Conservation (phyloP, 495 filamentous ascomycete species). For the Hypoxylon fuscum region DNA sequence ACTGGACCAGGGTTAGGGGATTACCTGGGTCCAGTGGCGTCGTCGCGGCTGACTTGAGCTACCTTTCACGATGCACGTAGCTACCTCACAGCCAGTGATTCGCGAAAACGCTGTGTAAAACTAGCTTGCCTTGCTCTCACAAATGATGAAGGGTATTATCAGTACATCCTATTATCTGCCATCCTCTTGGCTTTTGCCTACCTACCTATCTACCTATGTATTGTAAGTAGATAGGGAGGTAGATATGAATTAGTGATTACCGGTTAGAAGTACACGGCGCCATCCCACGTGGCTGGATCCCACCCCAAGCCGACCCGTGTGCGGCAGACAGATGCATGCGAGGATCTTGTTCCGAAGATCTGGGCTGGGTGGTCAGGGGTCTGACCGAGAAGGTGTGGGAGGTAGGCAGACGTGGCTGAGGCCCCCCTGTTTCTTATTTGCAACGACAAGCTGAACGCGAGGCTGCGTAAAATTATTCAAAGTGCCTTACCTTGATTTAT, state of each 20-base stretch:
- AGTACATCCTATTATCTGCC: neutral
- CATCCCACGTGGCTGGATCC: slow-evolving; percentile 30
- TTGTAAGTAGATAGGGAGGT: no score
- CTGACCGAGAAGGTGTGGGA: slow-evolving; percentile 27
- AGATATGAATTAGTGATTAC: slow-evolving; percentile 9
- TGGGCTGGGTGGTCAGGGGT: slow-evolving; percentile 28
- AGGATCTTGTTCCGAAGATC: slow-evolving; percentile 38
- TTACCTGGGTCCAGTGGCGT: slow-evolving; percentile 30
- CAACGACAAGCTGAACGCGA: slow-evolving; percentile 13
- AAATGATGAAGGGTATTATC: slow-evolving; percentile 26
- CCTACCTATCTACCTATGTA: neutral
- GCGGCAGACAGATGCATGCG: slow-evolving; percentile 29
- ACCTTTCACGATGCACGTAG: slow-evolving; percentile 21
- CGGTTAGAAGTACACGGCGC: slow-evolving; percentile 1
- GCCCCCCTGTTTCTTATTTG: slow-evolving; percentile 5
- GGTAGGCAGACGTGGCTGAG: slow-evolving; percentile 22
- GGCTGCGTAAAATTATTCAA: slow-evolving; percentile 24
- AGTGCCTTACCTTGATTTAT: neutral
- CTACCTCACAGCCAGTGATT: slow-evolving; percentile 24
- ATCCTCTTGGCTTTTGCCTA: neutral
- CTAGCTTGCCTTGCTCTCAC: slow-evolving; percentile 40
- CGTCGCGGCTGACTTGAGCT: slow-evolving; percentile 27
- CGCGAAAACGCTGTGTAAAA: slow-evolving; percentile 44
- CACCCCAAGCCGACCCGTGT: slow-evolving; percentile 14
- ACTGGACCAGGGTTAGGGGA: slow-evolving; percentile 33